Conservation (phyloP, 2,329 filamentous ascomycete species). For the Teratosphaeriaceae sp. region DNA sequence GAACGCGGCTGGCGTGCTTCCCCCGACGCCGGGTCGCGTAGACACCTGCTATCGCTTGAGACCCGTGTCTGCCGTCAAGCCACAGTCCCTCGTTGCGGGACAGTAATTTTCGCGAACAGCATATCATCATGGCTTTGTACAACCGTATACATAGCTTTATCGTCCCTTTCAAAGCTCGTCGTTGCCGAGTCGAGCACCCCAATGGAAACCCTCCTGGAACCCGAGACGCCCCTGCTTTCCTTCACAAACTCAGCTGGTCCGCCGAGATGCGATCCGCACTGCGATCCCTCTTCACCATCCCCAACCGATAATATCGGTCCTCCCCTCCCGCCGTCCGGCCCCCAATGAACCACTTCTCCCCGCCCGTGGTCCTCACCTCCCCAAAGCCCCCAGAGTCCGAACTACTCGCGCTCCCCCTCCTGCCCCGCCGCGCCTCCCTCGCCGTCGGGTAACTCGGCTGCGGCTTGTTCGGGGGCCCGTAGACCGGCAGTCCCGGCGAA, state of each 20-base stretch:
- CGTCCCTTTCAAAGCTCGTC: no score
- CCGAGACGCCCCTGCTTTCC: not conserved
- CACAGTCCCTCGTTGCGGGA: no score
- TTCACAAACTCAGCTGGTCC: conserved; percentile 67
- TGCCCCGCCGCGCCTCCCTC: conserved; percentile 22
- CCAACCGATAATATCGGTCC: conserved; percentile 74
- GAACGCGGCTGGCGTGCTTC: no score
- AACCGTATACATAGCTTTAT: no score
- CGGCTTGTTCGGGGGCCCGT: conserved; percentile 29
- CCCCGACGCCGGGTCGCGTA: no score
- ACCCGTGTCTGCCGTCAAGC: no score
- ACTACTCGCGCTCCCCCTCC: conserved; percentile 64
- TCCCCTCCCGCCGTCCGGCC: conserved; percentile 70
- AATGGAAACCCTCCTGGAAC: not conserved
- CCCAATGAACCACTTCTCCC: conserved; percentile 77
- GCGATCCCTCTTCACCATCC: conserved; percentile 64
- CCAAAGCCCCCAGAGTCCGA: conserved; percentile 70
- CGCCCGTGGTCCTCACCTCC: conserved; percentile 66
- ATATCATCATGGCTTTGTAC: no score
- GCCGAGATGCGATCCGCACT: conserved; percentile 70
- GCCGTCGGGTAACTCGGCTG: conserved; percentile 26
- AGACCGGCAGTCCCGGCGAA: conserved; percentile 26
- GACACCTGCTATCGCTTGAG: no score
- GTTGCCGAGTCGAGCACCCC: no score
- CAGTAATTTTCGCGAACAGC: no score